Evolutionary conservation across 1,284 basidiomycete genomes (phyloP), one percentile per base, ranked within the genome.

Genomic region (Tilletia caries): DNA sequence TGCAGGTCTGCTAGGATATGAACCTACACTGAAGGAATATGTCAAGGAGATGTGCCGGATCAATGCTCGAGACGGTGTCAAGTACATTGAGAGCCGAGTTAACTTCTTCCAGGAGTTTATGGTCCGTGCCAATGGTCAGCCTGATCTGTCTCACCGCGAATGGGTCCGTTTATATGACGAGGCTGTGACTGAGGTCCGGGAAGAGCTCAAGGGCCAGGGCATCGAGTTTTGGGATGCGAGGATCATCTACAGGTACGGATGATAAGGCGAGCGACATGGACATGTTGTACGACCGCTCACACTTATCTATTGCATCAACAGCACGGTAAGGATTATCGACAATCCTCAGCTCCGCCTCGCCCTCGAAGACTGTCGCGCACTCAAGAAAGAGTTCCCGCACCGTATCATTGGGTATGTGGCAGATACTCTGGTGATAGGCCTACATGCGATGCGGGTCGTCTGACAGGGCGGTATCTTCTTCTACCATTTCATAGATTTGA

Each of bases 361-460:
- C 78, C 82, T 89, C 27, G 88, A 91, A 65, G 91, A 92, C 76
- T 91, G 91, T 73, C 87, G 92, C 66, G 82, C 85, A 8, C 85
- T 92, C 70, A 91, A 91, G 80, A 88, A 89, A 76, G 86, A 89
- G 71, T 92, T 90, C 77, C 91, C 91, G 10, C 86, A 91, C 73
- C 83, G 91, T 65, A 89, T 92, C 67, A 87, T 88, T 33, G 90
- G 91, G 1, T 60, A 27, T 10, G 54, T 60, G 8, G 10, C 20
- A 8, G 8, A n/a, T 50, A 27, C 15, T 41, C 10, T 1, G 37
- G 10, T 41, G 8, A 15, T 10, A 41, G 37, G 37, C 37, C 10
- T 41, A 6, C 37, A 10, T 41, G 37, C 37, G 15, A n/a, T n/a
- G n/a, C n/a, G n/a, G n/a, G 37, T 15, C 37, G 37, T 41, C 10